These are phyloP conservation scores for Tetrastigma voinierianum DNA, from an alignment of 164 flowering plant species.

Conservation along the genomic window DNA sequence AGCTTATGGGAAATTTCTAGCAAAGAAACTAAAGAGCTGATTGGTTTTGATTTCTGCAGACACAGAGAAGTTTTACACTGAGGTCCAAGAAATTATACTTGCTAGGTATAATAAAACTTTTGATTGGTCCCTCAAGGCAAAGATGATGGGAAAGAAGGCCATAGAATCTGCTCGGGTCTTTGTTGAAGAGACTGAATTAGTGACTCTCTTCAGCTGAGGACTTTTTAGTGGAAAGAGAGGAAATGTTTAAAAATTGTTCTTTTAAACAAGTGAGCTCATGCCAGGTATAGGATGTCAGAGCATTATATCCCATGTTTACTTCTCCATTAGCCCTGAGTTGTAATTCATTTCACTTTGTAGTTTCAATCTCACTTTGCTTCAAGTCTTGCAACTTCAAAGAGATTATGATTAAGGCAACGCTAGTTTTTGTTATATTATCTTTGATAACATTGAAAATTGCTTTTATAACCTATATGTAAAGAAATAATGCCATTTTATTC, in stretches of 20 bases:
- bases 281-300: slow-evolving; percentile 52
- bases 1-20: neutral
- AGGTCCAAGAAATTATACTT: slow-evolving; percentile 83
- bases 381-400: neutral
- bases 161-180: slow-evolving; percentile 80
- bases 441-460: neutral
- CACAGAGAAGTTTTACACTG: slow-evolving; percentile 86
- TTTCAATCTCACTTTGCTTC: too few species aligned
- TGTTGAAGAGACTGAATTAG: slow-evolving; percentile 83
- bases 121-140: slow-evolving; percentile 93
- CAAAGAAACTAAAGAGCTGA: neutral
- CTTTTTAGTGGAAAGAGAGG: slow-evolving; percentile 84
- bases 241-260: slow-evolving; percentile 67
- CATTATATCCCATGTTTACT: too few species aligned
- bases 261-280: slow-evolving; percentile 81
- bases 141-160: slow-evolving; percentile 98
- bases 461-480: neutral
- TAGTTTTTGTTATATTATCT: neutral
- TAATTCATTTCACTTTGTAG: neutral
- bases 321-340: neutral
- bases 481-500: too few species aligned
- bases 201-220: slow-evolving; percentile 71
- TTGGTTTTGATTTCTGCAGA: slow-evolving; percentile 42
- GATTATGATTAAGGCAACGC: neutral
- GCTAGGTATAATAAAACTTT: slow-evolving; percentile 75